Evolutionary conservation across 2,329 filamentous ascomycete genomes (phyloP), one percentile per base, ranked within the genome.

Genomic region (Fonsecaea pedrosoi): DNA sequence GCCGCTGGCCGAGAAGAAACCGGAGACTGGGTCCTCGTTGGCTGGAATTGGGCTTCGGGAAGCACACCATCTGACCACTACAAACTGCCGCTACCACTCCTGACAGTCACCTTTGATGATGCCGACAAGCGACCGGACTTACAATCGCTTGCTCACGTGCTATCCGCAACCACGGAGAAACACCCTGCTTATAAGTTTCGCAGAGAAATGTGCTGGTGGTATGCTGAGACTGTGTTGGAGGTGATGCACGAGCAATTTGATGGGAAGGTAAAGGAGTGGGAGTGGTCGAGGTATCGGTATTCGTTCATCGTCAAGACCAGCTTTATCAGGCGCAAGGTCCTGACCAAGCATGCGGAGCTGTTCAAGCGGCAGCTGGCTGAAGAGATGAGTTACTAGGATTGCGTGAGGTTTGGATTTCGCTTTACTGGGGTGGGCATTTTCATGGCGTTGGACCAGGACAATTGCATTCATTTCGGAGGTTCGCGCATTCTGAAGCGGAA

Each of bases 151-250:
- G 60, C 69, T 37, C 10, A 69, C 6, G 60, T 71, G 10, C 57
- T 71, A 4, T 48, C 65, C 6, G 60, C 64, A 3, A 67, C 61
- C 4, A 70, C 67, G 18, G 42, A 65, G 30, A 62, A 53, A 42
- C 37, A 50, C 4, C 67, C 64, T 21, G 32, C 59, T 1, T 72
- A 72, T 50, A 69, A 62, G 10, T 63, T 69, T 21, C 37, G 58
- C 10, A 38, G 69, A 54, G 67, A 72, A 53, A 69, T 69, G 65
- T 72, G 70, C 53, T 72, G 69, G 69, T 71, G 69, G 69, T 72
- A 67, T 42, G 65, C 69, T 12, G 70, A 72, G 62, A 67, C 55
- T 10, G 56, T 70, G 6, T 60, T 71, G 35, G 60, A 65, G 21
- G 54, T 60, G n/a, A 65, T 68, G 59, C 38, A 64, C 48, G 54